These are phyloP conservation scores for Venturia nashicola DNA, from an alignment of 2,329 filamentous ascomycete species.

Conservation along the genomic window DNA sequence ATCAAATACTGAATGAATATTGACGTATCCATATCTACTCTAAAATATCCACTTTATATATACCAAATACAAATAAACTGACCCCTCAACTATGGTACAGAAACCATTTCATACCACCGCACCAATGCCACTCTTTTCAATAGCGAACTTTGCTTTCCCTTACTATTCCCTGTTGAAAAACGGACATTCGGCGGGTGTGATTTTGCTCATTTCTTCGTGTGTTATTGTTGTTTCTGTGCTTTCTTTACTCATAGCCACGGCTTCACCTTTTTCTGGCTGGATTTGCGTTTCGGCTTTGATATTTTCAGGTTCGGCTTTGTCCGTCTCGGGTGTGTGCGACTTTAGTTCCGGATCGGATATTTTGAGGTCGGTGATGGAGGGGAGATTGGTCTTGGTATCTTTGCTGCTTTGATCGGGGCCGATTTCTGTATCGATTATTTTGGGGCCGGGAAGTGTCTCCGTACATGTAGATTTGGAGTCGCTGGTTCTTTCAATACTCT, in stretches of 20 bases:
- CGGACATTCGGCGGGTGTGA: background rate
- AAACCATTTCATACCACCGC: no score
- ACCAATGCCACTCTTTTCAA: no score
- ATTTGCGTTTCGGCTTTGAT: background rate
- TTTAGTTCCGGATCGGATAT: no score
- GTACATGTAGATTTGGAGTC: background rate
- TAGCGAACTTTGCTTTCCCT: no score
- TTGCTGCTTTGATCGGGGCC: background rate
- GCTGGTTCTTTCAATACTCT: background rate
- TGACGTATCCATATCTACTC: no score
- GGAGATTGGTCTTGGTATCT: background rate
- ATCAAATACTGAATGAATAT: no score
- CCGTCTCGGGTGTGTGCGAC: no score
- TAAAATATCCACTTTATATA: no score
- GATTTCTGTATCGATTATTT: background rate
- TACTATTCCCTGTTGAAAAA: background rate
- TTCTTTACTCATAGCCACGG: background rate
- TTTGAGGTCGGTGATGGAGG: no score
- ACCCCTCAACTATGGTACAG: no score
- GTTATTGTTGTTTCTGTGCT: background rate
- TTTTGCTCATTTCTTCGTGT: background rate
- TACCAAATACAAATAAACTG: no score
- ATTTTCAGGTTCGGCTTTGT: no score
- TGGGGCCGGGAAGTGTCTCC: background rate
- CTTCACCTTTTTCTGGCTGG: background rate